Evolutionary conservation across 345 rosid genomes (phyloP).

Genomic region (Luvunga scandens): DNA sequence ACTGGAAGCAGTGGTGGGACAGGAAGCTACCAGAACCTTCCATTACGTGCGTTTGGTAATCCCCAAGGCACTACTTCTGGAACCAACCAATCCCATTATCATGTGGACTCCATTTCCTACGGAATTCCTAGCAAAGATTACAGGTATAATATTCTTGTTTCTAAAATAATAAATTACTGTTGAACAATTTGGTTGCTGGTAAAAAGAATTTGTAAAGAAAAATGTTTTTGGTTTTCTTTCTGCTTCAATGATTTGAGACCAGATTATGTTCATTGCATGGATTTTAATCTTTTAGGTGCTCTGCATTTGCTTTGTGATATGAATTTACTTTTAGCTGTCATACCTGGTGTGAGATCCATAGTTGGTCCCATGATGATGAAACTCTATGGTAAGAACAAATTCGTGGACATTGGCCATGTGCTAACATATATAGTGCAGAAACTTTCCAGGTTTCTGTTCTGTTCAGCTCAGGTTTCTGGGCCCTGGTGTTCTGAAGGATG

Average conservation of each 20-base stretch:
- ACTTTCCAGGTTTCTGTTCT: constrained; percentile 22
- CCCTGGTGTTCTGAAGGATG: constrained; percentile 30
- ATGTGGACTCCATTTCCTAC: constrained; percentile 41
- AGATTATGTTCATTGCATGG: neutral
- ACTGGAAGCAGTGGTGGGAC: constrained; percentile 32
- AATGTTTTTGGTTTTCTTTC: neutral
- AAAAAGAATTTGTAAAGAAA: neutral
- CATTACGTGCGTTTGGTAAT: constrained; percentile 31
- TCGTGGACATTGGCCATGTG: constrained; percentile 12
- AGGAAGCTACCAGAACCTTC: constrained; percentile 42
- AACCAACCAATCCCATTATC: constrained; percentile 36
- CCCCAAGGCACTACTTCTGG: constrained; percentile 35
- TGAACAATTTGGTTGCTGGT: neutral
- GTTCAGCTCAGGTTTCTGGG: constrained; percentile 31
- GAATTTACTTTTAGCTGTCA: constrained; percentile 7
- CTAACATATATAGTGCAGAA: constrained; percentile 16
- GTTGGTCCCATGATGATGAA: constrained; percentile 14
- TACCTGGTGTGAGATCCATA: neutral
- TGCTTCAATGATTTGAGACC: neutral
- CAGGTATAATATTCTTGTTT: constrained; percentile 34
- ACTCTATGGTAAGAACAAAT: constrained; percentile 14
- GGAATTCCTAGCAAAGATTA: constrained; percentile 56
- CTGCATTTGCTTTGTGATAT: neutral
- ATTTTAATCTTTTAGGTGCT: constrained; percentile 11
- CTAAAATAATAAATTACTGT: neutral